Evolutionary conservation across 2,329 filamentous ascomycete species (phyloP).

Genomic region (Fusarium lyarnte): DNA sequence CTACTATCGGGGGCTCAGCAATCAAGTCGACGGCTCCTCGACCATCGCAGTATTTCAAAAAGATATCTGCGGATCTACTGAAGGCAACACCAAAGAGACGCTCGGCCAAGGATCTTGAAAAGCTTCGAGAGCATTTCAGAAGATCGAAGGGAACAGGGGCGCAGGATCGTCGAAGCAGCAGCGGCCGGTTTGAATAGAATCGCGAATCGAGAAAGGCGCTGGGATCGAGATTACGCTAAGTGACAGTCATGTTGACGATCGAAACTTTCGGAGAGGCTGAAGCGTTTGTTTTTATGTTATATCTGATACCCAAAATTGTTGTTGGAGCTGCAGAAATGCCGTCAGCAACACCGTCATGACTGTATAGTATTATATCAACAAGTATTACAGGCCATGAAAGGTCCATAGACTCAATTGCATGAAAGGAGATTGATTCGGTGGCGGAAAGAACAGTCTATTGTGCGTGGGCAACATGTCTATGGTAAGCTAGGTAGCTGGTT

Average conservation of each 20-base stretch:
- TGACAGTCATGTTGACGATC: not conserved
- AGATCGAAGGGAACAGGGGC: conserved; percentile 21
- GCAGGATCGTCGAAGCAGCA: conserved; percentile 20
- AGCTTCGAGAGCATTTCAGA: conserved; percentile 43
- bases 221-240: not conserved
- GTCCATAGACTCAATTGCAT: not conserved
- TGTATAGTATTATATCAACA: not conserved
- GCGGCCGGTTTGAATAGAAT: conserved; percentile 2
- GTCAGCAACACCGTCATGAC: not conserved
- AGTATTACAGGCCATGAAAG: not conserved
- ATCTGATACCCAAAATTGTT: conserved; percentile 21
- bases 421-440: conserved; percentile 6
- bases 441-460: conserved; percentile 44
- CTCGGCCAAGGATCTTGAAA: conserved; percentile 37
- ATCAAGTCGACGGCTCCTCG: conserved; percentile 24
- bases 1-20: conserved; percentile 22
- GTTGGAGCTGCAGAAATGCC: not conserved
- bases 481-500: conserved; percentile 39
- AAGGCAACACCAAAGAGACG: conserved; percentile 20
- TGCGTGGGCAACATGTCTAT: conserved; percentile 48
- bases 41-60: conserved; percentile 39
- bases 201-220: not conserved
- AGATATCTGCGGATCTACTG: conserved; percentile 22
- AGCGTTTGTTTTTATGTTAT: not conserved
- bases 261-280: not conserved